phyloP scores from a whole-genome alignment of 1,139 yeast genomes.

The Debaryomyces udenii region DNA sequence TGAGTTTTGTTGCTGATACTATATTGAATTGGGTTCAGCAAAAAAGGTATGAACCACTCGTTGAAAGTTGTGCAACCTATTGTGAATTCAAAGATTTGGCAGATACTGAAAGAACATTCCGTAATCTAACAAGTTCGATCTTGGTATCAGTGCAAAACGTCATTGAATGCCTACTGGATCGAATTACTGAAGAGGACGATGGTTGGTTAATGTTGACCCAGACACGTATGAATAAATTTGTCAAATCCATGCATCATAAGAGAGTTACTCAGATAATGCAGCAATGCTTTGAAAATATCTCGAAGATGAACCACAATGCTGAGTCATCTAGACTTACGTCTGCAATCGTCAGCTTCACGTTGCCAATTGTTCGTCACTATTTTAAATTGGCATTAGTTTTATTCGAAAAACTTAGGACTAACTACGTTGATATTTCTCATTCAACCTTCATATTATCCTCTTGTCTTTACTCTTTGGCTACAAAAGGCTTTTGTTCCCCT shows the following conservation, averaged over 20 bases:
- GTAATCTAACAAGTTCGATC: conserved; percentile 61
- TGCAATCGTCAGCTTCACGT: conserved; percentile 54
- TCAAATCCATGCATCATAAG: conserved; percentile 31
- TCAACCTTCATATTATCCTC: conserved; percentile 65
- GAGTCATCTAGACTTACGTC: conserved; percentile 39
- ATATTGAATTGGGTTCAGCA: conserved; percentile 42
- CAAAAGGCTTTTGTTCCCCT: conserved; percentile 94
- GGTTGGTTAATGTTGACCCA: conserved; percentile 65
- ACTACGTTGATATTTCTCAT: conserved; percentile 57
- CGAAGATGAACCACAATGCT: conserved; percentile 36
- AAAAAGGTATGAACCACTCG: conserved; percentile 20
- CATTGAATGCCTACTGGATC: conserved; percentile 35
- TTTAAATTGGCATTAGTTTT: conserved; percentile 44
- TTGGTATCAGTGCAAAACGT: conserved; percentile 68
- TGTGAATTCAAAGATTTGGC: conserved; percentile 26
- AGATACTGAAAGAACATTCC: conserved; percentile 49
- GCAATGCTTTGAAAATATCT: conserved; percentile 21
- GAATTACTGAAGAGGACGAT: conserved; percentile 54
- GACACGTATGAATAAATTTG: conserved; percentile 39
- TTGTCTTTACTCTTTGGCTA: conserved; percentile 62
- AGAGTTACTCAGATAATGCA: conserved; percentile 30
- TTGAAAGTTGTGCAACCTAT: conserved; percentile 30
- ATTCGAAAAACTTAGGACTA: conserved; percentile 42
- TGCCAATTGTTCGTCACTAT: conserved; percentile 63
- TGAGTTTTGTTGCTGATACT: conserved; percentile 51